Evolutionary conservation across 2,329 filamentous ascomycete species (phyloP), one percentile per base, ranked within the genome.

Genomic region (Pseudofabraea citricarpa): DNA sequence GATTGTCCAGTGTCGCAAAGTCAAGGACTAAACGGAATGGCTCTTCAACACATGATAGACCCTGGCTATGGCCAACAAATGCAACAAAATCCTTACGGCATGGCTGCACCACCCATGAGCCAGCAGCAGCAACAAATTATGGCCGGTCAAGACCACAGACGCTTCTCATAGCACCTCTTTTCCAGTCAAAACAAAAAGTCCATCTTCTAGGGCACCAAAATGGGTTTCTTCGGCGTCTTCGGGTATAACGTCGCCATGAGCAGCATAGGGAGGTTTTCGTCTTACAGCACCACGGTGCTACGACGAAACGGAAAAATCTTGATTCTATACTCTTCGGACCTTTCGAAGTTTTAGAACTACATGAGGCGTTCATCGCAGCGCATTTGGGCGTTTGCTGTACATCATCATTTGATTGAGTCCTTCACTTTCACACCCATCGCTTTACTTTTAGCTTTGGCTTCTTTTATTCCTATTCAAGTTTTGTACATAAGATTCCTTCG

Each of bases 1-100:
- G 91, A 97, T 63, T 97, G 93, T 55, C 89, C 91, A 0, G 86
- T 97, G 6, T 90, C 90, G 3, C 87, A 94, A 62, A 83, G 88
- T 36, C 90, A 96, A 64, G 85, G 86, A 15, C 40, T 61, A n/a
- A 23, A 35, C 15, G 51, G 50, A 10, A 51, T 56, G 44, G 48
- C 38, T 16, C 74, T 81, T 69, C 73, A 76, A 36, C 74, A 75
- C 52, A 44, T 55, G 24, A 52, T 58, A 36, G 54, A 55, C 19
- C n/a, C n/a, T n/a, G 47, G 43, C 26, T 46, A 49, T 24, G 35
- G 35, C 2, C 19, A 27, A 9, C n/a, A 35, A 44, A 26, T 27
- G 33, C 74, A 77, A 52, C 75, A 80, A 62, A 79, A 79, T 50
- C 75, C 76, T 0, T 81, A 81, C 51, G 73, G 72, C 33, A 79